Conservation (phyloP, 2,329 filamentous ascomycete genomes). For the Colletotrichum sp. region DNA sequence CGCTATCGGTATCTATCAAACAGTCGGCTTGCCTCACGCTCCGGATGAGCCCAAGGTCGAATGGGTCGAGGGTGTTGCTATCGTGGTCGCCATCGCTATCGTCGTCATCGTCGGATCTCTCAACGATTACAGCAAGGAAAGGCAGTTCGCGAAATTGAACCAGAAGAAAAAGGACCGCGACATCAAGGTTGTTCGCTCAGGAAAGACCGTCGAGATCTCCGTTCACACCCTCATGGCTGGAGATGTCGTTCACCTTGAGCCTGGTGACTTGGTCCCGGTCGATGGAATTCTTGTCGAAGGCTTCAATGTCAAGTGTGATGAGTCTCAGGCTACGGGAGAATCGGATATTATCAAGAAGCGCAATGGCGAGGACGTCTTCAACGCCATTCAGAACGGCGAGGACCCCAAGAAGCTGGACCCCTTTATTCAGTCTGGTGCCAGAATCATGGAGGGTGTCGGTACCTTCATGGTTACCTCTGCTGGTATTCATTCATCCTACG, state of each 20-base stretch:
- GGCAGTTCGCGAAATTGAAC: conserved; percentile 80
- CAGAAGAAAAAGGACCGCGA: conserved; percentile 78
- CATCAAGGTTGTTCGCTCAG: conserved; percentile 75
- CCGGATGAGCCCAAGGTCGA: conserved; percentile 36
- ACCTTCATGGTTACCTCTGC: conserved; percentile 78
- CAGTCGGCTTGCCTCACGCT: conserved; percentile 65
- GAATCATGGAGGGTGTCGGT: conserved; percentile 78
- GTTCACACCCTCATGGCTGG: conserved; percentile 74
- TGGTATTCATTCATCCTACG: conserved; percentile 76
- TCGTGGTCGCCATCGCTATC: conserved; percentile 79
- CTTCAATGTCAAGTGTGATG: conserved; percentile 78
- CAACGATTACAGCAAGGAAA: conserved; percentile 83
- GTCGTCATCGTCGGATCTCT: conserved; percentile 79
- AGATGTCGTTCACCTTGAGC: conserved; percentile 75
- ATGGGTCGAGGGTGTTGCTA: conserved; percentile 84
- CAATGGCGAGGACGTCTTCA: conserved; percentile 70
- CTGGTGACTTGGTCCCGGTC: conserved; percentile 76
- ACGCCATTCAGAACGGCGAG: conserved; percentile 70
- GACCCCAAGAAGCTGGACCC: conserved; percentile 77
- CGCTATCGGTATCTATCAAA: conserved; percentile 77
- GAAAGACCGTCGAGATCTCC: conserved; percentile 71
- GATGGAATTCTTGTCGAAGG: conserved; percentile 77
- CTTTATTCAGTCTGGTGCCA: conserved; percentile 84
- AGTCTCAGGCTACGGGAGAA: conserved; percentile 80
- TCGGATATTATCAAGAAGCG: conserved; percentile 77